These are phyloP conservation scores for Mycena venus DNA, from an alignment of 768 basidiomycete genomes.

Conservation along the genomic window DNA sequence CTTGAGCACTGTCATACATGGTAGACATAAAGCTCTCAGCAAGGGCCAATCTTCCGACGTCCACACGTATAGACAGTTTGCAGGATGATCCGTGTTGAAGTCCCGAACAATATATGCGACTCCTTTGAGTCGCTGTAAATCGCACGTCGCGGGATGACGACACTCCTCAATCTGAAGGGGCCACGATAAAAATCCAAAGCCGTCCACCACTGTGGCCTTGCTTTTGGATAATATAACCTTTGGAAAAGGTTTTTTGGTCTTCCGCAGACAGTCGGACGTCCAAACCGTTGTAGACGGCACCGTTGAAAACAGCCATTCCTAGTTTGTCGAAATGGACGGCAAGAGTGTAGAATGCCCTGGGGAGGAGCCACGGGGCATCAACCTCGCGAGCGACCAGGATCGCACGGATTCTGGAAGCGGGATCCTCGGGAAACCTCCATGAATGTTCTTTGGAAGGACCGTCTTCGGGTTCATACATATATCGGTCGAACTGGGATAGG, in stretches of 20 bases:
- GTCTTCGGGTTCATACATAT: neutral
- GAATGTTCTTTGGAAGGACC: neutral
- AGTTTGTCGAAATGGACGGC: neutral
- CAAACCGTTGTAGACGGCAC: neutral
- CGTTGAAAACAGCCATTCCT: neutral
- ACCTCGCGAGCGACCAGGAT: constrained; percentile 26
- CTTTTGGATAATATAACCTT: neutral
- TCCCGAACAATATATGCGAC: too few species aligned
- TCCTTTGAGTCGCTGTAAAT: too few species aligned
- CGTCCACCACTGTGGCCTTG: neutral
- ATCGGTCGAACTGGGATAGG: too few species aligned
- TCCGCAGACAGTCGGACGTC: neutral
- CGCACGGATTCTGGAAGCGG: neutral
- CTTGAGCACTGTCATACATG: neutral
- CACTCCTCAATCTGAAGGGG: too few species aligned
- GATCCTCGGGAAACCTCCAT: neutral
- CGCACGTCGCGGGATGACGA: too few species aligned
- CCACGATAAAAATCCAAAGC: too few species aligned
- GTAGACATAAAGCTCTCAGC: neutral
- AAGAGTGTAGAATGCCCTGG: constrained; percentile 11
- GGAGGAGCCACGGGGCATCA: constrained; percentile 23
- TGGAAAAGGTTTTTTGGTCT: neutral
- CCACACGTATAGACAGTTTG: too few species aligned
- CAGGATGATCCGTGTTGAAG: too few species aligned
- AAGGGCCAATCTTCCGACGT: neutral